Evolutionary conservation across 2,329 filamentous ascomycete species (phyloP), one percentile per base, ranked within the genome.

Genomic region (Trichoderma polysporum): DNA sequence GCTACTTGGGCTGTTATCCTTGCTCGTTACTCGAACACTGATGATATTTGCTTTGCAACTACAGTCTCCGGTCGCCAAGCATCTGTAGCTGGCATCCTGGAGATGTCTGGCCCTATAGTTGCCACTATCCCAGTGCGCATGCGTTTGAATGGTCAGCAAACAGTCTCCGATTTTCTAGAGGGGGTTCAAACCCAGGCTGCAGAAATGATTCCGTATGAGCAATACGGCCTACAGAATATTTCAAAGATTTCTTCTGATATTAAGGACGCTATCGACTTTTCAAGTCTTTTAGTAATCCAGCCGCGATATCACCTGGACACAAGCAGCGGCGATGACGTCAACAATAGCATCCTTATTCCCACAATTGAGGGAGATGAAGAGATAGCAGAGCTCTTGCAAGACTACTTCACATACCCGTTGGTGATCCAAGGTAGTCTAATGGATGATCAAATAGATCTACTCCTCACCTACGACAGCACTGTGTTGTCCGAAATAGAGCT

Each of bases 1-100:
- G 73, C 74, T 0, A 74, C 75, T 1, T 77, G 75, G 75, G 74
- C 72, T 1, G n/a, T 65, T 10, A 35, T 68, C 13, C 49, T 68
- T 33, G 66, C 61, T 15, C 61, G 62, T 10, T 59, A 68, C 22
- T 41, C 31, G 3, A 49, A 66, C 7, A 58, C 39, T 45, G 31
- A 66, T 25, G 66, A 68, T 25, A 25, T 66, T 3, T 59, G 50
- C 7, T 68, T 68, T 47, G 66, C 50, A 2, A 61, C 62, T n/a
- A 68, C 67, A 22, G 59, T 71, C 10, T 70, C 70, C 7, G 69
- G 70, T 50, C 64, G 70, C 33, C 58, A 71, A 35, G 68, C 70
- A 31, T 22, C 66, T 17, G 65, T 71, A 33, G 13, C 54, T 0
- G 45, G 57, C 19, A 58, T 70, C 8, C 41, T 69, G 1, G 27